Base-by-base conservation (phyloP, 768 basidiomycete species). In the Tephrocybe sp. region DNA sequence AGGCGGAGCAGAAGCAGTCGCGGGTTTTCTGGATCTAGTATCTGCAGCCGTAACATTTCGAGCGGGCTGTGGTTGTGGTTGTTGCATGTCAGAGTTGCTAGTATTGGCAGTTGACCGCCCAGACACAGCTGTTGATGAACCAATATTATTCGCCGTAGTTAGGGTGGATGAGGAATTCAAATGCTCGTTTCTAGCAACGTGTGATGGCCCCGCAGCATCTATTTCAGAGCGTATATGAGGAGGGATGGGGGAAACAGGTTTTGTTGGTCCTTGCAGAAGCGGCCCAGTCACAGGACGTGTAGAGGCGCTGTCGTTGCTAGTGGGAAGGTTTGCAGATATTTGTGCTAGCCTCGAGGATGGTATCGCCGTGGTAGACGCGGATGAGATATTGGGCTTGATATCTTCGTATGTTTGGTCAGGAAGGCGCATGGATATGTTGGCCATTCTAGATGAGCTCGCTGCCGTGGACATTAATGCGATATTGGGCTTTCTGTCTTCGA, bases 401-500 rank as follows among this genome's bases (percentile, higher is more conserved):
- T 42, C 48, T n/a, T 26, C 48, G 34, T 4, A 22, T 10, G 32
- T 35, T 19, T 34, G 12, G 2, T 20, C 14, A 22, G 33, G 32
- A 39, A 39, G 39, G 12, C 22, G 35, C n/a, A 39, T 22, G 13
- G 39, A 30, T 26, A 34, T 54, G n/a, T 42, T 14, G n/a, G 50
- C 22, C 13, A 52, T 39, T 19, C 62, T 63, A 7, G 63, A 63
- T 12, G 33, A 26, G 33, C 14, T 16, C 45, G 45, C 45, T n/a
- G 31, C 32, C 14, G 32, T 33, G 13, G 39, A 48, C 38, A 36
- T 19, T 33, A 48, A 32, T 12, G 40, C 16, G 16, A 34, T 46
- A 39, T 34, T 45, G 12, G 48, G 38, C 33, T 51, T 73, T 20
- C 58, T 59, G n/a, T 80, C 80, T 39, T 79, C 76, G 51, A 83